Base-by-base conservation (phyloP, 2,329 filamentous ascomycete species). In the Sclerotinia nivalis region DNA sequence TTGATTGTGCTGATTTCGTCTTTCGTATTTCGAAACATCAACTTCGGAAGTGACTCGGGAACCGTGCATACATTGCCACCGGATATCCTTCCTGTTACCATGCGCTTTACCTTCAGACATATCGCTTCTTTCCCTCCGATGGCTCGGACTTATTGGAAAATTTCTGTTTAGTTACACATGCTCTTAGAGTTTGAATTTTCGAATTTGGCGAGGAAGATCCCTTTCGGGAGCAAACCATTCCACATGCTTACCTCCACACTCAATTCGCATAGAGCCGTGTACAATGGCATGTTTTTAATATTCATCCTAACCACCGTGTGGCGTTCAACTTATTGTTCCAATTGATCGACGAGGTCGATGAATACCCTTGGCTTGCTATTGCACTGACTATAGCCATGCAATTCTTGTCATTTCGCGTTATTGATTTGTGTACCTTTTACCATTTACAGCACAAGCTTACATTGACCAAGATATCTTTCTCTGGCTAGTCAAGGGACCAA, bases 371-470 rank as follows among this genome's bases (percentile, higher is more conserved):
- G 47, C 9, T 31, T 28, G 7, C 7, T 31, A n/a, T 25, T 50
- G 31, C 60, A 37, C 60, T 28, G 47, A 64, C 45, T 40, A 34
- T 22, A 6, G 55, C 20, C 55, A 58, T 22, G 55, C 34, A n/a
- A 4, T 40, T 52, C 31, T 50, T 40, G 31, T 40, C n/a, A 50
- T 52, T n/a, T 31, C 31, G 47, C 47, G 9, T 40, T 40, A 40
- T 64, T 34, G 22, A 28, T 52, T 25, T 25, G 61, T 64, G 61
- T n/a, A 52, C 37, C 61, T 52, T 37, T 40, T 25, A 47, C 60
- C 61, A 22, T 64, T 43, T 50, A 25, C 22, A 18, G 60, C n/a
- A 2, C 47, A 52, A 20, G 47, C 47, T 64, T 64, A n/a, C 31
- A 52, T 22, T 13, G 31, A 50, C 22, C 47, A 40, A 28, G 22